Base-by-base conservation (phyloP, 768 basidiomycete genomes). In the Lyophyllum semitale region DNA sequence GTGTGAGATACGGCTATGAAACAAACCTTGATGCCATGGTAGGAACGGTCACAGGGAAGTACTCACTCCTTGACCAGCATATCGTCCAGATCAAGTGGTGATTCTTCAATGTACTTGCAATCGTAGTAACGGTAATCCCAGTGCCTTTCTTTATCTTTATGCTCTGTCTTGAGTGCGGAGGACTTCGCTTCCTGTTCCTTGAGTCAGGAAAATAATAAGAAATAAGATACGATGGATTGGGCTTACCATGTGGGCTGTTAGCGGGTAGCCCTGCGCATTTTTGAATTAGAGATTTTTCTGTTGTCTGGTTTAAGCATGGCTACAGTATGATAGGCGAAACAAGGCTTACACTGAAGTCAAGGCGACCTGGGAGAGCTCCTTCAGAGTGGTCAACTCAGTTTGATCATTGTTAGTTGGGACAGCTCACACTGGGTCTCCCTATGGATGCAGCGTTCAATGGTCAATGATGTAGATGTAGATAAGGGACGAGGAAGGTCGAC, bases 71-170 rank as follows among this genome's bases (percentile, higher is more conserved):
- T 93, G 59, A 95, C 84, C 12, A 87, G 74, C 58, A 81, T 81
- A 60, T 93, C 89, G 57, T 94, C 91, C 30, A 93, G 78, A 32
- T 79, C 76, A 25, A 94, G 76, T 20, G n/a, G n/a, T n/a, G 79
- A 77, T 62, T 81, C 76, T 69, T 93, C 88, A 50, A 87, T 74
- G 63, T 75, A 89, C 65, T 80, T 82, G 58, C 83, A 78, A 65
- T 87, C 84, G 57, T 84, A 89, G 67, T 85, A 87, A 61, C 89
- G 80, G 67, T 92, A 94, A 65, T 94, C 93, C 91, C 91, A 94
- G 83, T 64, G 1, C 83, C 84, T 20, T 73, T 76, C 59, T 79
- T n/a, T n/a, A n/a, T n/a, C 77, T 53, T 79, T 72, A 57, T 88
- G 84, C 54, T 93, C 91, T 63, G 85, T 83, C 66, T 84, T 80